Conservation (phyloP, 2,329 filamentous ascomycete species). For the Botryotinia globosa region DNA sequence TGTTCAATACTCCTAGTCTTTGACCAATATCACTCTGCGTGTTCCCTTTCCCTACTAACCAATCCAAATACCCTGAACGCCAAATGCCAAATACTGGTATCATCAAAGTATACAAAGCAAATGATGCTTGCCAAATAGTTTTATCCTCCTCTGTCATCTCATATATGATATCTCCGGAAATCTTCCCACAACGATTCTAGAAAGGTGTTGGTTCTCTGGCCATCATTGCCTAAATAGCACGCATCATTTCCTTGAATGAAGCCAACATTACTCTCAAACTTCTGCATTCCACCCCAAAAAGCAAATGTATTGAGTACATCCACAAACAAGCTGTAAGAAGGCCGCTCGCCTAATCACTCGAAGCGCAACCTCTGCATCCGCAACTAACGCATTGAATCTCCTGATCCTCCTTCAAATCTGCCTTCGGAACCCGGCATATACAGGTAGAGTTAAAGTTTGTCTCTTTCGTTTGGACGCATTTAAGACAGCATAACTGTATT, state of each 20-base stretch:
- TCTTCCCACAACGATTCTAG: not conserved
- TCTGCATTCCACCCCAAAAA: not conserved
- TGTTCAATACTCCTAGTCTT: not conserved
- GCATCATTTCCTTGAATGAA: not conserved
- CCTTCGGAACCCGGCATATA: constrained; percentile 90
- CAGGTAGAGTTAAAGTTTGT: constrained; percentile 98
- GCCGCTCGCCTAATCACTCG: constrained; percentile 62
- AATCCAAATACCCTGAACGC: constrained; percentile 3
- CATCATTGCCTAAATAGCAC: constrained; percentile 5
- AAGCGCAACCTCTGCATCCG: constrained; percentile 87
- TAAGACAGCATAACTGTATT: constrained; percentile 78
- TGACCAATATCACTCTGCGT: not conserved
- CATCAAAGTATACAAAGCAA: constrained; percentile 21
- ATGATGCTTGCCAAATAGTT: not conserved
- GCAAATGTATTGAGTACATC: not conserved
- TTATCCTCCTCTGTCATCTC: not conserved
- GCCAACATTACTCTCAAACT: not conserved
- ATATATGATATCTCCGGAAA: not conserved
- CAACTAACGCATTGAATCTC: constrained; percentile 93
- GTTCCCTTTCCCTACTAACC: not conserved
- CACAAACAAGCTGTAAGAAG: not conserved
- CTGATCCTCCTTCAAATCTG: constrained; percentile 84
- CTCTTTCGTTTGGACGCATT: constrained; percentile 99
- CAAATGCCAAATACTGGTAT: constrained; percentile 31
- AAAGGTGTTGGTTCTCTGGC: not conserved